Conservation (phyloP, 306 rosid species). For the Myrica gale region DNA sequence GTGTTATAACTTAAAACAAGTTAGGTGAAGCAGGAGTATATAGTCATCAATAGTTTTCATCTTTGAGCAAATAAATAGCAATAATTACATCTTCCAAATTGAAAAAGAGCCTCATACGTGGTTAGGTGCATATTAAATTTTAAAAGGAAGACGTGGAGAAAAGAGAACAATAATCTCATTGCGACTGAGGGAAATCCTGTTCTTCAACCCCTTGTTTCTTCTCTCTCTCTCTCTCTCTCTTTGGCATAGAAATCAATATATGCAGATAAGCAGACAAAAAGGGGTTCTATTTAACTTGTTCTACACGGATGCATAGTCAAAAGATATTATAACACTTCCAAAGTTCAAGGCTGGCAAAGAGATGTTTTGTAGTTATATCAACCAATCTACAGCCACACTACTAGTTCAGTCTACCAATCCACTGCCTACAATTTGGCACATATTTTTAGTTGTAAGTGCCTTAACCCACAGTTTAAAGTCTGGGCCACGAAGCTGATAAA, state of each 20-base stretch:
- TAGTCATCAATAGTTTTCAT: not conserved
- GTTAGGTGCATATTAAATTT: not conserved
- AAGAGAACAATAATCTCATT: not conserved
- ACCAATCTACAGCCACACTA: not conserved
- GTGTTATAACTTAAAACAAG: not conserved
- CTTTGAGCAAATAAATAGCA: not conserved
- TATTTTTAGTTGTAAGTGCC: not conserved
- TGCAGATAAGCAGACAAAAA: not conserved
- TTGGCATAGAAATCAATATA: not conserved
- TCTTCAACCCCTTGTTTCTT: not conserved
- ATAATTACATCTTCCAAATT: not conserved
- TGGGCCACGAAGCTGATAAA: not conserved
- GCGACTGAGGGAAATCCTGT: not conserved
- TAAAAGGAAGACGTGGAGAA: not conserved
- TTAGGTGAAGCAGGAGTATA: constrained; percentile 1
- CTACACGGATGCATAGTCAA: not conserved
- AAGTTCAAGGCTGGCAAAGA: not conserved
- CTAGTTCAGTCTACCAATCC: not conserved
- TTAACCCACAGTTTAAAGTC: not conserved
- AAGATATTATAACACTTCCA: not conserved
- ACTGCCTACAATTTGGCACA: not conserved
- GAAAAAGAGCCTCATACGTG: not conserved
- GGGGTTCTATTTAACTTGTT: not conserved
- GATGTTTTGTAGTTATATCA: too few species aligned
- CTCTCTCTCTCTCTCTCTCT: too few species aligned